phyloP scores from a whole-genome alignment of 2,329 filamentous ascomycete genomes.

The Westerdykella aurantiaca region DNA sequence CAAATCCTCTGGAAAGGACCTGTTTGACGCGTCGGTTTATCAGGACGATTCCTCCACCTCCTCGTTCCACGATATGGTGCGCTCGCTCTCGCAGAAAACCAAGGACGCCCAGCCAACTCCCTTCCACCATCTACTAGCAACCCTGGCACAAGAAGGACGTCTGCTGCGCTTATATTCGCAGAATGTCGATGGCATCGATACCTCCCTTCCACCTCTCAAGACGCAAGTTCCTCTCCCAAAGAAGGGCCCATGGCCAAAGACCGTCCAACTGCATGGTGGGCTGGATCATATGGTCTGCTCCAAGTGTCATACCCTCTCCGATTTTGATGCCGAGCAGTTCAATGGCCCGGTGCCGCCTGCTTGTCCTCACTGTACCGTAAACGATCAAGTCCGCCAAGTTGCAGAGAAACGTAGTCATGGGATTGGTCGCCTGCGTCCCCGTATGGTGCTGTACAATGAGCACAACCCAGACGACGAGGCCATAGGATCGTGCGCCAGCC shows the following conservation, averaged over 20 bases:
- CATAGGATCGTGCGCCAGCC: conserved; percentile 82
- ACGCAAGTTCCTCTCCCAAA: conserved; percentile 75
- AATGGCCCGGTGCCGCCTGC: conserved; percentile 76
- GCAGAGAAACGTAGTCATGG: conserved; percentile 89
- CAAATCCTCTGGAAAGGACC: conserved; percentile 86
- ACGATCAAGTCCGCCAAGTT: conserved; percentile 69
- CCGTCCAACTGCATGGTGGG: conserved; percentile 89
- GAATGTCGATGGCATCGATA: conserved; percentile 95
- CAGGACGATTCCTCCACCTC: conserved; percentile 83
- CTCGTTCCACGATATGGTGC: conserved; percentile 94
- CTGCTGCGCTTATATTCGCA: conserved; percentile 89
- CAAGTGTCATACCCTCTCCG: conserved; percentile 73
- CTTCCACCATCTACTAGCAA: conserved; percentile 91
- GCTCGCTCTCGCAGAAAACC: conserved; percentile 74
- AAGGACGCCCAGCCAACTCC: conserved; percentile 71
- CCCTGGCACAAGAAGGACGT: conserved; percentile 78
- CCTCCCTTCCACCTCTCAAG: conserved; percentile 68
- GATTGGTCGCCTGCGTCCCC: conserved; percentile 79
- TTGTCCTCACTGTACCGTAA: conserved; percentile 67
- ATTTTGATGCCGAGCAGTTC: conserved; percentile 75
- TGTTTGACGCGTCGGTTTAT: conserved; percentile 97
- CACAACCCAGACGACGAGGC: conserved; percentile 94
- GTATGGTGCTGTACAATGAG: conserved; percentile 97
- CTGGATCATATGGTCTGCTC: conserved; percentile 95
- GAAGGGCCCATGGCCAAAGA: conserved; percentile 88